phyloP scores from a whole-genome alignment of 352 stramenopile species.

The Pythium plurisporium region DNA sequence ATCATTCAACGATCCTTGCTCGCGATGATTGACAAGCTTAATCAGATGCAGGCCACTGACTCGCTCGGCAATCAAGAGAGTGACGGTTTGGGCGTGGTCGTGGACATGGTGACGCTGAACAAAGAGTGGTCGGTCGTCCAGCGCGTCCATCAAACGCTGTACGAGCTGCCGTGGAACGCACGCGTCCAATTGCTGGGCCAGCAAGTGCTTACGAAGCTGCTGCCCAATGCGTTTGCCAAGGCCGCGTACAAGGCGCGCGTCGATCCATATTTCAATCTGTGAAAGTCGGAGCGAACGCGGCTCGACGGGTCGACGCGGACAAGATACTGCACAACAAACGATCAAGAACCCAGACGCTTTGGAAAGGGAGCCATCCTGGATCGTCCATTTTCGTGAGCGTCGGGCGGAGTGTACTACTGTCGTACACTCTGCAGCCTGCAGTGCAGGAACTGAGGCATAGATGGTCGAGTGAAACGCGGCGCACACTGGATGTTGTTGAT shows the following conservation, averaged over 20 bases:
- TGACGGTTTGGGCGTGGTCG: slow-evolving; percentile 3
- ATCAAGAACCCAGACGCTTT: too few species aligned
- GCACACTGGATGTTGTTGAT: too few species aligned
- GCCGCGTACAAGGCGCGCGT: slow-evolving; percentile 68
- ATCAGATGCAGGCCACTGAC: slow-evolving; percentile 18
- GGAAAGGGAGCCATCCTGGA: too few species aligned
- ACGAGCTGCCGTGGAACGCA: slow-evolving; percentile 50
- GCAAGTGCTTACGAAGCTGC: slow-evolving; percentile 40
- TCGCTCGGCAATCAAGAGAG: slow-evolving; percentile 7
- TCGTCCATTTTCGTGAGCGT: too few species aligned
- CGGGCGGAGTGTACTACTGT: too few species aligned
- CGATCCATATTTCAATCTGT: slow-evolving; percentile 72
- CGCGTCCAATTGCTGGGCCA: slow-evolving; percentile 62
- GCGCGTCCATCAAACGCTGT: slow-evolving; percentile 59
- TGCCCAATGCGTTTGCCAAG: slow-evolving; percentile 62
- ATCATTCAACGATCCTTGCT: slow-evolving; percentile 52
- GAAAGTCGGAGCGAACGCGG: too few species aligned
- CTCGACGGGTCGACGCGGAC: too few species aligned
- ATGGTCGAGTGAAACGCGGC: too few species aligned
- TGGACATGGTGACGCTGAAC: slow-evolving; percentile 49
- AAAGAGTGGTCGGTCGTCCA: slow-evolving; percentile 49
- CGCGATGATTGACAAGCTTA: slow-evolving; percentile 58
- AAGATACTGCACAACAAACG: too few species aligned
- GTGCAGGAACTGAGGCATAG: too few species aligned
- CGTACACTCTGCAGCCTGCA: too few species aligned